Evolutionary conservation across 176 grass and related monocot species (phyloP), one percentile per base, ranked within the genome.

Genomic region (Bothriochloa decipiens): DNA sequence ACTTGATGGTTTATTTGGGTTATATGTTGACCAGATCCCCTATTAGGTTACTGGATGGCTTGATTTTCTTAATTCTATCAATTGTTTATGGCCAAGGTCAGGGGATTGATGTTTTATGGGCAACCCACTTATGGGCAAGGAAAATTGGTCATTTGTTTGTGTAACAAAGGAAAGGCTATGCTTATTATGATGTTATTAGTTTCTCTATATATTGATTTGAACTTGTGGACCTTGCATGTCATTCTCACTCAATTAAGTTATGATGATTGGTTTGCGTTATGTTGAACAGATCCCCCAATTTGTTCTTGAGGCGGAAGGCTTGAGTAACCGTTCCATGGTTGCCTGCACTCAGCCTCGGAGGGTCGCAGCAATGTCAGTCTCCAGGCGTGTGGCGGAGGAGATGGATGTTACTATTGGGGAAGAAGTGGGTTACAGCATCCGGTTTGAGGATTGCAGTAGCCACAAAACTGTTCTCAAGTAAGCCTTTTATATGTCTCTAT

Each of bases 391-490:
- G 68, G 96, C 96, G 2, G 96, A 99, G 82, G 96, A 99, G 79
- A 99, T 96, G 96, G 93, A 99, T 90, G 93, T 99, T 70, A 90
- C 93, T 50, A 94, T 94, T 16, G 96, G 96, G 50, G 96, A 99
- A 78, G 96, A 96, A 89, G 96, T 99, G 60, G 96, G 93, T 84
- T 99, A 99, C 86, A 99, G 89, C 65, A 99, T 99, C 29, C 91
- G 93, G 49, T 99, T 99, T 76, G 96, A 99, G 85, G 96, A 99
- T 89, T 99, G 93, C 75, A 99, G 91, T 79, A 99, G 91, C 84
- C 86, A 96, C 76, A 99, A 96, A 89, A 99, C 96, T 65, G 77
- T 96, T 72, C 91, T 99, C 70, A 99, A 99, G 96, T 99, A 94
- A 92, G 96, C 76, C 36, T 74, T 78, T 75, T 71, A 76, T 3